These are phyloP conservation scores for grape (Vitis vinifera) DNA, from an alignment of 164 flowering plant species.

Conservation along the genomic window DNA sequence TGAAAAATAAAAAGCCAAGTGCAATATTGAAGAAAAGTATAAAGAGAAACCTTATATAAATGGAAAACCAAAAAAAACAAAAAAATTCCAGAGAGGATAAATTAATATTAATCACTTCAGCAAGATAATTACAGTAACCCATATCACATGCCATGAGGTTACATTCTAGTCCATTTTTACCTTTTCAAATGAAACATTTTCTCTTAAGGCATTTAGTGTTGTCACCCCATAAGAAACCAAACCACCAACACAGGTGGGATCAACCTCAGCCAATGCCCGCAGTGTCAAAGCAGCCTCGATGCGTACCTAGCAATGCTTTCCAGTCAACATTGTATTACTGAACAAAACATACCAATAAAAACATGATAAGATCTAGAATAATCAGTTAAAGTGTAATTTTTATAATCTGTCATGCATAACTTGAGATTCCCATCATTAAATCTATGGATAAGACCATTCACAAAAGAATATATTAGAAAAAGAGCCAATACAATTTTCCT, in stretches of 20 bases:
- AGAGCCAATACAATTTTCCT: no score
- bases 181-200: conserved; percentile 81
- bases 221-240: conserved; percentile 87
- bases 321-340: background rate
- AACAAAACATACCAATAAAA: background rate
- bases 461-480: no score
- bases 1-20: no score
- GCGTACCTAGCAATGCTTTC: conserved; percentile 57
- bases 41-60: background rate
- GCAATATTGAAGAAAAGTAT: no score
- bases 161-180: conserved; percentile 29
- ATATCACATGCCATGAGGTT: background rate
- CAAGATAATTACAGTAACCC: background rate
- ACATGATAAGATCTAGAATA: background rate
- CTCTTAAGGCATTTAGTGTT: conserved; percentile 77
- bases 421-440: background rate
- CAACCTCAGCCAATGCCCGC: conserved; percentile 88
- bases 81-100: background rate
- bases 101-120: background rate
- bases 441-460: no score
- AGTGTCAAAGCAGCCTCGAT: conserved; percentile 90
- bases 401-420: background rate
- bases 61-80: background rate
- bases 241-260: conserved; percentile 95
- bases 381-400: background rate